Evolutionary conservation across 2,329 filamentous ascomycete genomes (phyloP), one percentile per base, ranked within the genome.

Genomic region (Fusarium nematophilum): DNA sequence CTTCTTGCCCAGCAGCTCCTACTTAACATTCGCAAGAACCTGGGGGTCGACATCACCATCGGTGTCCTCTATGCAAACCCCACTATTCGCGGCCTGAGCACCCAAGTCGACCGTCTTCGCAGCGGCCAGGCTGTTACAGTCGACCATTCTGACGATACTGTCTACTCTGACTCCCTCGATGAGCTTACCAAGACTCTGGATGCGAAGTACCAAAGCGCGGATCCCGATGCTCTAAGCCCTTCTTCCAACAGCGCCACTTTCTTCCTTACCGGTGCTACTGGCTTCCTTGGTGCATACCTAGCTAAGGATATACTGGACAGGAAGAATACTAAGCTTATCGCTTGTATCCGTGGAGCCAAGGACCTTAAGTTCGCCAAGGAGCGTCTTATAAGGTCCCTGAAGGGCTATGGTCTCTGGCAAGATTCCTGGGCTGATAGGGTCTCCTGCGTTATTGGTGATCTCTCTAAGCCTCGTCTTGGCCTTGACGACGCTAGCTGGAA

Each of bases 281-380:
- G 71, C n/a, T 97, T 97, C 80, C 76, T 97, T 17, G 93, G 93
- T 26, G 85, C 91, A 0, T 96, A 93, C 70, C 80, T 97, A 9
- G 79, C 96, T 26, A 84, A 84, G 50, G 91, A 96, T 49, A 76
- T 97, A 1, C 81, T 97, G 2, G 83, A 48, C n/a, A 46, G 53
- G 9, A 34, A 55, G 43, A 64, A 62, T 39, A 57, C 48, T 3
- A 52, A 64, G 30, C 81, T 96, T 9, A 87, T 96, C 51, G 87
- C 89, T 0, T 88, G 93, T 53, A 89, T 96, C 6, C 89, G 93
- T 45, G 65, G 70, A 46, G 87, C 86, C 34, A 87, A 89, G 72
- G 85, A 86, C 55, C 69, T 82, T 3, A 73, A 81, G n/a, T 80
- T 83, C 23, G 91, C 85, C 1, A 73, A 90, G 5, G 82, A 86